Conservation (phyloP, 306 rosid genomes). For the Pyrus pyrifolia region DNA sequence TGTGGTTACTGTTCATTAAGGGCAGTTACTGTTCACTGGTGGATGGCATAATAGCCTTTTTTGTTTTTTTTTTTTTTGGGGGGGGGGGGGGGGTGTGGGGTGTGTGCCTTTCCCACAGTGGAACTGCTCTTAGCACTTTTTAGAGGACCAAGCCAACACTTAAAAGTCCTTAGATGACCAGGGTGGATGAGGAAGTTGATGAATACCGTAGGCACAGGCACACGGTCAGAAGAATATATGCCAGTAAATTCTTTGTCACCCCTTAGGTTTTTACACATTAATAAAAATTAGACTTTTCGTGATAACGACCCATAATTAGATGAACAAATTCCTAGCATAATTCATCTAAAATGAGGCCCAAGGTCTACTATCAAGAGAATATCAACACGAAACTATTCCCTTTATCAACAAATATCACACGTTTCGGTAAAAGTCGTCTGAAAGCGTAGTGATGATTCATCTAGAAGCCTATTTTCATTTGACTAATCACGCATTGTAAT, state of each 20-base stretch:
- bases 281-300: neutral
- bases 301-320: neutral
- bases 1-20: too few species aligned
- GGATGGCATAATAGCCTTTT: too few species aligned
- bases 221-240: neutral
- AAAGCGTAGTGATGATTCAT: neutral
- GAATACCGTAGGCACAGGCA: neutral
- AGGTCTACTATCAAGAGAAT: neutral
- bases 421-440: neutral
- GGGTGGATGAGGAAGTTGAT: neutral
- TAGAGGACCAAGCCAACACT: neutral
- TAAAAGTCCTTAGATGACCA: neutral
- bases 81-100: too few species aligned
- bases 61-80: too few species aligned
- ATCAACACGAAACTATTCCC: neutral
- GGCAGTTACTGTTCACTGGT: too few species aligned
- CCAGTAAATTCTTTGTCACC: neutral
- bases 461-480: neutral
- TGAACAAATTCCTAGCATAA: neutral
- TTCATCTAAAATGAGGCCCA: neutral
- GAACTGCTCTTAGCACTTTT: neutral
- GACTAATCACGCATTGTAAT: neutral
- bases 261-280: neutral
- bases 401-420: neutral
- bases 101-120: too few species aligned